Conservation (phyloP, 2,329 filamentous ascomycete genomes). For the Fusarium nelsonii region DNA sequence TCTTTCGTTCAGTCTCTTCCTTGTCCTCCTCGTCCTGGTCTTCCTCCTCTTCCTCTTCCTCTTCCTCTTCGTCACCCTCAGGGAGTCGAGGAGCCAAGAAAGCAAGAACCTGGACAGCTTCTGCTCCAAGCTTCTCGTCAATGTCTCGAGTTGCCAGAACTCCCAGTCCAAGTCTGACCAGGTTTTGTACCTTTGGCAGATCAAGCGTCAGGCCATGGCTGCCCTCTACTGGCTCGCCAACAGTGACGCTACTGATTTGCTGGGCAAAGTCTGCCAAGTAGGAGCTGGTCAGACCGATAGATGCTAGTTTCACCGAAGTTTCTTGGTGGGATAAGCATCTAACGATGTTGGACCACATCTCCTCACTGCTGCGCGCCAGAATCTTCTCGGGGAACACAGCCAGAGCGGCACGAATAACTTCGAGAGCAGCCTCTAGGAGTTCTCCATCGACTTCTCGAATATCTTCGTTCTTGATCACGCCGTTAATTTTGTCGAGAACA, state of each 20-base stretch:
- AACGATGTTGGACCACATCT: slow-evolving; percentile 79
- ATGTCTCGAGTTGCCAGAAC: slow-evolving; percentile 73
- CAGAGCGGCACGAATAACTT: slow-evolving; percentile 75
- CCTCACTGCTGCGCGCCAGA: slow-evolving; percentile 69
- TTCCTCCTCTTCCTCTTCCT: slow-evolving; percentile 58
- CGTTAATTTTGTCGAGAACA: slow-evolving; percentile 67
- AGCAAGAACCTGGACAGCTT: slow-evolving; percentile 83
- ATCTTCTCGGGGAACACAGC: slow-evolving; percentile 73
- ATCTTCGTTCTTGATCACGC: slow-evolving; percentile 67
- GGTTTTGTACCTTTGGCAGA: slow-evolving; percentile 71
- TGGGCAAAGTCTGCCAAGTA: slow-evolving; percentile 85
- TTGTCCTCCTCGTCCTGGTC: slow-evolving; percentile 60
- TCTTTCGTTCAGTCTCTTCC: slow-evolving; percentile 57
- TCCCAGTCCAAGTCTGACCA: slow-evolving; percentile 63
- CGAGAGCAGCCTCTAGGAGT: slow-evolving; percentile 78
- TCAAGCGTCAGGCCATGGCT: slow-evolving; percentile 78
- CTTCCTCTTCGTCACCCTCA: slow-evolving; percentile 54
- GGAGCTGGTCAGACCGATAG: slow-evolving; percentile 78
- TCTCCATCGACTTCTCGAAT: slow-evolving; percentile 72
- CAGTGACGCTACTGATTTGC: slow-evolving; percentile 62
- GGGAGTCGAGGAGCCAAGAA: slow-evolving; percentile 77
- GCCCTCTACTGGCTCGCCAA: slow-evolving; percentile 72
- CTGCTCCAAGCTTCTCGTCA: slow-evolving; percentile 80
- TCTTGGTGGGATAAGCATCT: slow-evolving; percentile 79
- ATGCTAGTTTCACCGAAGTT: slow-evolving; percentile 79